Base-by-base conservation (phyloP, 2,329 filamentous ascomycete genomes). In the Fusarium sterilihyphosum region DNA sequence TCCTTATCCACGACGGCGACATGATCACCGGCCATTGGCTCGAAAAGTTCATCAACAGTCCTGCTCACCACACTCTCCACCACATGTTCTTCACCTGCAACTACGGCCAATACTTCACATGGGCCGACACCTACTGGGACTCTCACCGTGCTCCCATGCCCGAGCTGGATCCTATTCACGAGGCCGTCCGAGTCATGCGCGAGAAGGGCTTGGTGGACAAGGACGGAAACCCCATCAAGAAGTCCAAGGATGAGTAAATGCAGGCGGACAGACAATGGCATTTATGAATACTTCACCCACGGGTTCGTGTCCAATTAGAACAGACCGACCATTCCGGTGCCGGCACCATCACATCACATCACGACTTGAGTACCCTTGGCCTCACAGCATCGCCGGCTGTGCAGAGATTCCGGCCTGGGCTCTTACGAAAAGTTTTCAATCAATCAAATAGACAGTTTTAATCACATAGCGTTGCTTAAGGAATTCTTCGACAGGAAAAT, bases 1-100 rank as follows among this genome's bases (percentile, higher is more conserved):
- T 86, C 69, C 78, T 86, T 64, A 86, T 86, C 60, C 85, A 86
- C 79, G 85, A 86, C 71, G 85, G 85, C 71, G 85, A 86, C 81
- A 86, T 85, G 83, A 85, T 86, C 59, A 80, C 84, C 20, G 84
- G 83, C 59, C 84, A 86, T 73, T 85, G 84, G 83, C 80, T 83
- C 24, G 84, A 86, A 67, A 84, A 83, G 69, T 85, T 81, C 74
- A 83, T 86, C 81, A 86, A 86, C 82, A 84, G 84, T 71, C 84
- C 85, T 12, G 85, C 85, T 17, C 84, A 85, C 77, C 85, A 86
- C 81, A 86, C 84, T 8, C 80, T 86, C 38, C 85, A 86, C 77
- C 85, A 86, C 80, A 84, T 86, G 78, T 86, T 85, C 80, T 86
- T 86, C 76, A 86, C 83, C 68, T 83, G 84, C 83, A 86, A 86